Conservation (phyloP, 2,329 filamentous ascomycete species). For the Colletotrichum musicola region DNA sequence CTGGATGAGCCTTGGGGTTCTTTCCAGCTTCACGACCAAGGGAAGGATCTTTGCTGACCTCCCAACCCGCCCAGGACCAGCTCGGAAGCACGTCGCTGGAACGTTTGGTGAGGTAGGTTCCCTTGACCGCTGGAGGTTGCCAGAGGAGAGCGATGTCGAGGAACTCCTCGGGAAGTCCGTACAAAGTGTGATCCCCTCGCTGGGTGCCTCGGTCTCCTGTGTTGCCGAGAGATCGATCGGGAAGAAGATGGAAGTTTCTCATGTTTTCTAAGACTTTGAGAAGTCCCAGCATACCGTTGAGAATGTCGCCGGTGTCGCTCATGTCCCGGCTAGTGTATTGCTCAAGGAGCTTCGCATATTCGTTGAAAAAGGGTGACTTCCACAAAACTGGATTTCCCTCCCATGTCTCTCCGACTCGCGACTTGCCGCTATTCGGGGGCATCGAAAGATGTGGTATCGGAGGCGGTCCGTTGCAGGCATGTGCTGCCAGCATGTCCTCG, state of each 20-base stretch:
- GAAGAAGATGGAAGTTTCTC: not conserved
- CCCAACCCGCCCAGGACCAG: not conserved
- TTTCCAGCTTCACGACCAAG: not conserved
- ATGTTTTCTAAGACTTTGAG: not conserved
- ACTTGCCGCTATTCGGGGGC: not conserved
- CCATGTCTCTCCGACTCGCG: not conserved
- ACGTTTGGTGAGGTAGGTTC: not conserved
- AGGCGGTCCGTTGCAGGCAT: not conserved
- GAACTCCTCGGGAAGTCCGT: not conserved
- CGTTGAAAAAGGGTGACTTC: not conserved
- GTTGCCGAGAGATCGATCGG: not conserved
- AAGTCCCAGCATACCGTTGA: not conserved
- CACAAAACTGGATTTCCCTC: accelerated
- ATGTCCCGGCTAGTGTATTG: not conserved
- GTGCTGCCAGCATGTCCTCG: not conserved
- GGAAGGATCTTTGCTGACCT: not conserved
- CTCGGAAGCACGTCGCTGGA: not conserved
- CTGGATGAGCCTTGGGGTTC: not conserved
- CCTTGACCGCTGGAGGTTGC: not conserved
- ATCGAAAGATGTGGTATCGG: not conserved
- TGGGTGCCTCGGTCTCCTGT: too few species aligned
- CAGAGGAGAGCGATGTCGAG: not conserved
- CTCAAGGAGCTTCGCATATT: not conserved
- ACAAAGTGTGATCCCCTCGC: not conserved
- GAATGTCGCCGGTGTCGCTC: not conserved